Evolutionary conservation across 352 stramenopile species (phyloP), one percentile per base, ranked within the genome.

Genomic region (Phytophthora brassicae): DNA sequence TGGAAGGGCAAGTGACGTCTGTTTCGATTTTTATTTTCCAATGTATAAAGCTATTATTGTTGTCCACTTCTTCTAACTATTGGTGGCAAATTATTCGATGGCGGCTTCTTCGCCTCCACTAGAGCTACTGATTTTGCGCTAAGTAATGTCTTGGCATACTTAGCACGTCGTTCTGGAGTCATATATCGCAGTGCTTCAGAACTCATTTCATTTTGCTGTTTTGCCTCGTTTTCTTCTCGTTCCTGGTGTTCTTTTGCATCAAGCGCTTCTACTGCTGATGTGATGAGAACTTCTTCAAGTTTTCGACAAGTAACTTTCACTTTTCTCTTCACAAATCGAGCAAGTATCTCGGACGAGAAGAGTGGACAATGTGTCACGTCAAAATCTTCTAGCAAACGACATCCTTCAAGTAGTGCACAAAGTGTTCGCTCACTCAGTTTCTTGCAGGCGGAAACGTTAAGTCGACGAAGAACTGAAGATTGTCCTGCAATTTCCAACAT

Each of bases 381-480:
- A 16, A 97, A 51, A 41, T 86, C 70, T 51, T 90, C 63, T 9
- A 97, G 74, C 28, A 88, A 55, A 5, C 52, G 59, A 53, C 81
- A 91, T 5, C 71, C 69, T 17, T 86, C 75, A 1, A 82, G 51
- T 20, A 98, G 57, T 0, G 65, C 70, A 2, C 61, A 17, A 0
- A 97, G 43, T 9, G 76, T 83, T 47, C 53, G 60, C 16, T 88
- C 80, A 0, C 86, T 92, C 14, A 98, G 69, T 7, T 84, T 81
- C 54, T 90, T 86, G 74, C 89, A 97, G 3, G 87, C 89, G 0
- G 80, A 79, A 8, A 96, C 60, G 23, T 90, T 89, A 2, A 96
- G 53, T 26, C 67, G 77, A 5, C 69, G 70, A 5, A 97, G 69
- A 20, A 86, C 85, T 0, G 72, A 75, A 39, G 80, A 85, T 54